These are phyloP conservation scores for Metschnikowia arizonensis DNA, from an alignment of 805 yeast genomes.

Conservation along the genomic window DNA sequence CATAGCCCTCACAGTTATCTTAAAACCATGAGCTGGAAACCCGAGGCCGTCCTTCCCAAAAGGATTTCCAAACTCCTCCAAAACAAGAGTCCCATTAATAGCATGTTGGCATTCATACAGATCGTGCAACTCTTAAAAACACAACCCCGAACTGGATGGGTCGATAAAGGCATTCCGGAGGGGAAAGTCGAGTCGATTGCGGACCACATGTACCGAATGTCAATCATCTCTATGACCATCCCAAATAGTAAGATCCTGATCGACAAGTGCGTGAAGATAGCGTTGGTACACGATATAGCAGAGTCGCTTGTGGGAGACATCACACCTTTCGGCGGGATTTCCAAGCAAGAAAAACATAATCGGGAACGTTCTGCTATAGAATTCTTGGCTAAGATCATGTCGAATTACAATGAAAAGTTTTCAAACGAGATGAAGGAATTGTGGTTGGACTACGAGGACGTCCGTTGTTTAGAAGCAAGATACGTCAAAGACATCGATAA, in stretches of 20 bases:
- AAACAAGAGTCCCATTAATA: constrained; percentile 35
- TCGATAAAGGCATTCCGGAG: constrained; percentile 54
- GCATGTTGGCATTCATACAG: constrained; percentile 57
- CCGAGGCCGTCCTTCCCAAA: constrained; percentile 50
- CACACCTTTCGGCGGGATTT: constrained; percentile 67
- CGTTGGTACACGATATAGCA: constrained; percentile 90
- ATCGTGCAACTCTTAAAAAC: constrained; percentile 68
- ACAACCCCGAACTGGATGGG: constrained; percentile 93
- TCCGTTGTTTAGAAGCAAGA: constrained; percentile 74
- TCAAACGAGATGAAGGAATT: constrained; percentile 62
- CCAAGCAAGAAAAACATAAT: constrained; percentile 77
- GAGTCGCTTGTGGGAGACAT: constrained; percentile 94
- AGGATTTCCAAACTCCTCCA: constrained; percentile 37
- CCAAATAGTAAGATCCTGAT: constrained; percentile 52
- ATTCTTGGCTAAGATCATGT: constrained; percentile 57
- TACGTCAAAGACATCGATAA: constrained; percentile 94
- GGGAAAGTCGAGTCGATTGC: constrained; percentile 65
- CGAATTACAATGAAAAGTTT: constrained; percentile 59
- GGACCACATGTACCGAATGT: constrained; percentile 98
- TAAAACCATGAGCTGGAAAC: constrained; percentile 43
- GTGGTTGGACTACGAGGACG: constrained; percentile 89
- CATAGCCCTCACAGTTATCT: background rate
- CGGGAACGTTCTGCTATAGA: constrained; percentile 72
- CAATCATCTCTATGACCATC: constrained; percentile 70
- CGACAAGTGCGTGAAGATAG: constrained; percentile 74